Percentiles rank a stretch among this genome's conserved stretches.
These are phyloP conservation scores for Arthrinium phaeospermum DNA, from an alignment of 2,329 filamentous ascomycete species.

Conservation along the genomic window DNA sequence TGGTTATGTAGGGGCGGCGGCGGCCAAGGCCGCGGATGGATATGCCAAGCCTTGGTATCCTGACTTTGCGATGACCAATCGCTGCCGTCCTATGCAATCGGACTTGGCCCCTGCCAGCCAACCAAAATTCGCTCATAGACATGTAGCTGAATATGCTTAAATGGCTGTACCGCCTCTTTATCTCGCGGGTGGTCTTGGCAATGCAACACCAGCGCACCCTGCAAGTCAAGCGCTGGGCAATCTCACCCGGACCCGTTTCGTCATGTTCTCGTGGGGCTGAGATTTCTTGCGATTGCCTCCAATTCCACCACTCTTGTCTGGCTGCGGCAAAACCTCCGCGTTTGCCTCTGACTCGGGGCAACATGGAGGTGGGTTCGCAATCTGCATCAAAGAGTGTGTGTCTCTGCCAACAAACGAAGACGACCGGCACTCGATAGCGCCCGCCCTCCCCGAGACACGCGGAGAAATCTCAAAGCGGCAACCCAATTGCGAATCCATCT, in stretches of 20 bases:
- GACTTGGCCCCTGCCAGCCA: background rate
- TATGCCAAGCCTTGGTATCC: slow-evolving; percentile 5
- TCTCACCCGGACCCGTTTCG: background rate
- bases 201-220: background rate
- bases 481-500: background rate
- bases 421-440: background rate
- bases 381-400: background rate
- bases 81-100: background rate
- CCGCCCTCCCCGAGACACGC: background rate
- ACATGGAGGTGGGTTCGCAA: slow-evolving; percentile 5
- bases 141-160: slow-evolving; percentile 7
- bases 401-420: background rate
- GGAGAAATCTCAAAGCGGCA: background rate
- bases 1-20: background rate
- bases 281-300: background rate
- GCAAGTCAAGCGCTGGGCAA: background rate
- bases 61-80: slow-evolving; percentile 1
- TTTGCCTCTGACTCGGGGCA: background rate
- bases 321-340: background rate
- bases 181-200: background rate
- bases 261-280: slow-evolving; percentile 1
- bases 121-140: slow-evolving; percentile 3
- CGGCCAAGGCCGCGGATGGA: slow-evolving; percentile 7
- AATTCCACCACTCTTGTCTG: background rate
- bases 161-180: background rate